Conservation (phyloP, 2,329 filamentous ascomycete genomes). For the Elsinoe perseae region DNA sequence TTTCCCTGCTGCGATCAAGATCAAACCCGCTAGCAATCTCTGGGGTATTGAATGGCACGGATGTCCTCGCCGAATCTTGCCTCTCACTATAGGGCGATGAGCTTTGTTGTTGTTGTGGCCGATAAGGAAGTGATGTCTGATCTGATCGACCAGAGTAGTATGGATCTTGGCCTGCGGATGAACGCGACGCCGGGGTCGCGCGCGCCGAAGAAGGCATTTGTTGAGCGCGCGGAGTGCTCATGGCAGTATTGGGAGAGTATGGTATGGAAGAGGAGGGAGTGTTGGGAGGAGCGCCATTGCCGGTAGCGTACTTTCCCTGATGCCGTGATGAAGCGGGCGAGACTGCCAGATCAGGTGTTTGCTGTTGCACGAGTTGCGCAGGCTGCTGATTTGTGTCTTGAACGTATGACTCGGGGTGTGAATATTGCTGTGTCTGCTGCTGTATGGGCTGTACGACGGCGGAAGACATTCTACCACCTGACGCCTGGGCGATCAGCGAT, state of each 20-base stretch:
- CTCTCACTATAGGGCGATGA: constrained; percentile 24
- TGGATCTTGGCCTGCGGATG: constrained; percentile 67
- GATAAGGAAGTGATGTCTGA: constrained; percentile 23
- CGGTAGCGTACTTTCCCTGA: constrained; percentile 30
- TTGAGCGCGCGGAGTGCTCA: constrained; percentile 41
- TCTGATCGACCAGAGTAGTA: constrained; percentile 33
- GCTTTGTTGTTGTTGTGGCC: constrained; percentile 20
- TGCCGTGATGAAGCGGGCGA: constrained; percentile 33
- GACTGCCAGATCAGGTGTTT: constrained; percentile 23
- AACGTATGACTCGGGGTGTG: constrained; percentile 18
- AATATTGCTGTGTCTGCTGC: constrained; percentile 24
- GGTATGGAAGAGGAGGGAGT: constrained; percentile 33
- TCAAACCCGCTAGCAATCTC: constrained; percentile 37
- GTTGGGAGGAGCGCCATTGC: constrained; percentile 36
- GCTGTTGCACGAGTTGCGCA: constrained; percentile 20
- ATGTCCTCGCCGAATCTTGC: constrained; percentile 19
- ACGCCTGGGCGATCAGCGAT: constrained; percentile 14
- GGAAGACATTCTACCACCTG: constrained; percentile 26
- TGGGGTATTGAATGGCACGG: constrained; percentile 30
- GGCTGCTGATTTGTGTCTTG: constrained; percentile 10
- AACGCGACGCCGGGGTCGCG: constrained; percentile 44
- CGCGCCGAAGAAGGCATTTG: constrained; percentile 33
- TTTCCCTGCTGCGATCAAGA: constrained; percentile 31
- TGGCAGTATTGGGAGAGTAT: constrained; percentile 27
- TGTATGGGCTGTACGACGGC: constrained; percentile 27